Evolutionary conservation across 2,329 filamentous ascomycete species (phyloP), one percentile per base, ranked within the genome.

Genomic region (Sporothrix humicola): DNA sequence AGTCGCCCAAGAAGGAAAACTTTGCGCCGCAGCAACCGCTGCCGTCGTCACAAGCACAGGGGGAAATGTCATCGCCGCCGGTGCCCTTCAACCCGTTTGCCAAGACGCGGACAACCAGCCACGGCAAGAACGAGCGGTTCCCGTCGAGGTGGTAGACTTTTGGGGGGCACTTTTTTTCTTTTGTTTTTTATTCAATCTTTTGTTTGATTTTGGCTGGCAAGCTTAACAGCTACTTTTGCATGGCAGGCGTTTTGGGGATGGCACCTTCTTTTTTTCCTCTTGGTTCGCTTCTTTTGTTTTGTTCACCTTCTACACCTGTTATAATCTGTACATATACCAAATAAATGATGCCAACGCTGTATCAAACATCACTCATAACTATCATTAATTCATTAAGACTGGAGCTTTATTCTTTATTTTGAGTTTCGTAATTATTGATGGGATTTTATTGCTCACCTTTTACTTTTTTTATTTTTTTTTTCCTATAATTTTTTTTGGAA

Each of bases 81-180:
- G 69, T 73, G 13, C 72, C 72, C 44, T 58, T 74, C 13, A 83
- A 84, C 66, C 84, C 83, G 1, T 83, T 86, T 76, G 79, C 82
- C 20, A 81, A 80, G 23, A 77, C 81, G 66, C 79, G 81, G 61
- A 81, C 81, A 63, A 80, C 79, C 48, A 78, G 82, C 56, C 78
- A 80, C 72, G 78, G 80, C 73, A 79, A 79, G 20, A 80, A 82
- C 72, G 85, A 87, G 76, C 82, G 84, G 76, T 85, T 83, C 58
- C 84, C 84, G 42, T 79, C 78, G 8, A 76, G 80, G 70, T 74
- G 73, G 56, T 74, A 76, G 46, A 20, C 5, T 20, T 2, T 42
- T 12, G 9, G 44, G 4, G 9, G 12, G 15, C 4, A 7, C 4
- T 10, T 37, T 37, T 54, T 12, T 42, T 48, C 46, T 56, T 44